A percentile compares a stretch with the other conserved stretches of the same genome.
Evolutionary conservation across 371 early-diverging fungal species (phyloP).

Genomic region (Gilbertella persicaria): DNA sequence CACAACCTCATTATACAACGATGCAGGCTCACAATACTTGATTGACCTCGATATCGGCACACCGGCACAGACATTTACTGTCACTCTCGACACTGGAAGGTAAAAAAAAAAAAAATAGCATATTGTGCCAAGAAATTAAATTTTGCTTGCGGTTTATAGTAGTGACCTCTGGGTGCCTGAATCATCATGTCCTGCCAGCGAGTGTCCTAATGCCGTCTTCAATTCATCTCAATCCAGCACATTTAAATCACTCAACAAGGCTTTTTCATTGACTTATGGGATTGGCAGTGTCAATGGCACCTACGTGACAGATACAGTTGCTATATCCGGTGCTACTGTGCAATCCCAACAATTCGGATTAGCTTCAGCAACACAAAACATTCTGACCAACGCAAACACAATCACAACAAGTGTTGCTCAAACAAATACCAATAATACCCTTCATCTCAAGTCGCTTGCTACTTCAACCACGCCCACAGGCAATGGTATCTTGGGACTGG

Average conservation of each 20-base stretch:
- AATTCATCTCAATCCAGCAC: conserved; percentile 27
- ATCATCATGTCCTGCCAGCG: conserved; percentile 29
- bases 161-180: conserved; percentile 53
- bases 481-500: conserved; percentile 52
- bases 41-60: conserved; percentile 41
- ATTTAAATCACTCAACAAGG: conserved; percentile 21
- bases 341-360: conserved; percentile 48
- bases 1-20: conserved; percentile 35
- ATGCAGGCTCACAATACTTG: conserved; percentile 43
- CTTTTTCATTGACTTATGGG: conserved; percentile 37
- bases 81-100: conserved; percentile 54
- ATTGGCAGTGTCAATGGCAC: conserved; percentile 47
- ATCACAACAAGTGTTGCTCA: conserved; percentile 14
- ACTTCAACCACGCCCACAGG: conserved; percentile 5
- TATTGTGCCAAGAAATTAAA: conserved; percentile 1
- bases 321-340: conserved; percentile 33
- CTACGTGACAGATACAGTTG: conserved; percentile 42
- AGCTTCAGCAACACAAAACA: conserved; percentile 27
- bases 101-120: conserved; percentile 11
- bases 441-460: not conserved
- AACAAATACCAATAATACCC: conserved; percentile 5
- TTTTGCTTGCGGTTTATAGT: conserved; percentile 27
- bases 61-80: conserved; percentile 44
- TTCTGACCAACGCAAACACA: conserved; percentile 36
- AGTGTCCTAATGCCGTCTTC: conserved; percentile 41